phyloP scores from a whole-genome alignment of 2,329 filamentous ascomycete genomes.

The Ophiosphaerella narmari region DNA sequence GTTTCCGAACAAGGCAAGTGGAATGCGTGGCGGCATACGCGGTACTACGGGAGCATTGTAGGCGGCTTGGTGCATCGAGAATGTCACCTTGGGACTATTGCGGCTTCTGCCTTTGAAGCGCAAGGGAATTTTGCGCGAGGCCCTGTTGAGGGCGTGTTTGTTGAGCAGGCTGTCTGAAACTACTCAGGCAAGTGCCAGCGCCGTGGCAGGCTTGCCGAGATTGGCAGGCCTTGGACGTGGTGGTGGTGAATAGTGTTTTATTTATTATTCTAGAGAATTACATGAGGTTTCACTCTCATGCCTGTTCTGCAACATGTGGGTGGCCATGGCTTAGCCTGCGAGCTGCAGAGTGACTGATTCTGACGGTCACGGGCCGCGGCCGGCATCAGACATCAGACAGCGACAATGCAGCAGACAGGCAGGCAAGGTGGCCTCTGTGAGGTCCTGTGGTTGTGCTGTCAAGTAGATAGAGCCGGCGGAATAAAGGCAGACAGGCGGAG shows the following conservation, averaged over 20 bases:
- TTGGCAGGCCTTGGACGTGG: too few species aligned
- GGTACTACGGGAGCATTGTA: background rate
- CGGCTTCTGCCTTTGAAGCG: background rate
- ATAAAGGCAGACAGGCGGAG: background rate
- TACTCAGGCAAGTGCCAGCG: too few species aligned
- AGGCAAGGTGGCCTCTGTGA: background rate
- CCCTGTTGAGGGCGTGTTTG: too few species aligned
- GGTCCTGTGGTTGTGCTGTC: background rate
- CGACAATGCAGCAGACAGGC: too few species aligned
- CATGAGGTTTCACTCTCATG: conserved; percentile 11
- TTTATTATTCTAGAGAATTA: background rate
- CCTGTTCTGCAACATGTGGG: conserved; percentile 16
- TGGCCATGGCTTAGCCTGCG: conserved; percentile 1
- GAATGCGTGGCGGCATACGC: background rate
- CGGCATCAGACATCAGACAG: too few species aligned
- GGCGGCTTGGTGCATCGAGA: background rate
- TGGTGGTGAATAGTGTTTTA: background rate
- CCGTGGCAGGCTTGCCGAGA: too few species aligned
- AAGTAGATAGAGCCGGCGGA: conserved; percentile 4
- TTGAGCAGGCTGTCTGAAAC: too few species aligned
- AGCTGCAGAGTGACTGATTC: background rate
- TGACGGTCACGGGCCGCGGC: background rate
- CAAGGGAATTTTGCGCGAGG: background rate
- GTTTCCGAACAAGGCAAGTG: conserved; percentile 3
- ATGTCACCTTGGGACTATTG: background rate